Percentiles rank a stretch among this genome's conserved stretches.
phyloP scores from a whole-genome alignment of 75 land plant species.

The Picea sitchensis region DNA sequence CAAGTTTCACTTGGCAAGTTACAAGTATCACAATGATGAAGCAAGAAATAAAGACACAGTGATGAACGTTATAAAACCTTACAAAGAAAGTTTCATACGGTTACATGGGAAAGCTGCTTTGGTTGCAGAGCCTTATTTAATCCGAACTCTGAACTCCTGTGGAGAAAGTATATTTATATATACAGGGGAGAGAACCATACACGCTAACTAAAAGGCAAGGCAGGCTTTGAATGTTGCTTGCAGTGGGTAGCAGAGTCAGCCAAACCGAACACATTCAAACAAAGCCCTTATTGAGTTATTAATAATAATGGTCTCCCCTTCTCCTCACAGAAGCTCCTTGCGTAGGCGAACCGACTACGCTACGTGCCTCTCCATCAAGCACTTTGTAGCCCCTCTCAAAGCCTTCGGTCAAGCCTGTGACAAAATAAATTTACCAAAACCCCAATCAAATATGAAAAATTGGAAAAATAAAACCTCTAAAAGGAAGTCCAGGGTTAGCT shows the following conservation, averaged over 20 bases:
- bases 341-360: neutral
- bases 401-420: slow-evolving; percentile 1
- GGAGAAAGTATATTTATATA: too few species aligned
- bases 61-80: too few species aligned
- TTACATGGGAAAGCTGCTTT: too few species aligned
- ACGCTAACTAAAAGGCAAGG: neutral
- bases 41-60: too few species aligned
- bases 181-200: too few species aligned
- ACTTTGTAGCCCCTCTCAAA: neutral
- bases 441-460: neutral
- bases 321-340: neutral
- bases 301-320: neutral
- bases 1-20: too few species aligned
- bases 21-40: too few species aligned
- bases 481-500: neutral
- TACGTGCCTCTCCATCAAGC: neutral
- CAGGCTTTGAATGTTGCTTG: neutral
- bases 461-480: neutral
- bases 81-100: too few species aligned
- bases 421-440: neutral
- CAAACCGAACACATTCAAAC: neutral
- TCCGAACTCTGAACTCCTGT: too few species aligned
- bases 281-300: neutral
- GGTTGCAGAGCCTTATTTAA: too few species aligned
- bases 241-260: neutral